These are phyloP conservation scores for Eragrostis curvula DNA, from an alignment of 176 grass and related monocot genomes.

Conservation along the genomic window DNA sequence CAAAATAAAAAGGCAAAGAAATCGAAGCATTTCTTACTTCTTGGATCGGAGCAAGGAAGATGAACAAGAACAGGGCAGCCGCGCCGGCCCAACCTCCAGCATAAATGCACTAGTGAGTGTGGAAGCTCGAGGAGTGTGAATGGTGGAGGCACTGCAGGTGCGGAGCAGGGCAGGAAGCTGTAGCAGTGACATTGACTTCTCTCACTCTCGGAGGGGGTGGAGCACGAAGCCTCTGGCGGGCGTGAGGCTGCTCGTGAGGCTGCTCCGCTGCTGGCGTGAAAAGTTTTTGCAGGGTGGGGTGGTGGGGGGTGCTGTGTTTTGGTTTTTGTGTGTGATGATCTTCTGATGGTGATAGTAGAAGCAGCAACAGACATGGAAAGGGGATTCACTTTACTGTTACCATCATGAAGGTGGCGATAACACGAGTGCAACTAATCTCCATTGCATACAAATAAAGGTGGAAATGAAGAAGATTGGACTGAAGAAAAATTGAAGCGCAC, in stretches of 20 bases:
- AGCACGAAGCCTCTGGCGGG: neutral
- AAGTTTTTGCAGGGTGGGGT: conserved; percentile 36
- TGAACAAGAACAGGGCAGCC: neutral
- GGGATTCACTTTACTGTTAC: conserved; percentile 47
- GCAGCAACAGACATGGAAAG: conserved; percentile 8
- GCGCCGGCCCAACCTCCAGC: neutral
- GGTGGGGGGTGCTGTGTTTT: neutral
- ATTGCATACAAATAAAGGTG: no score
- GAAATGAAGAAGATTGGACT: no score
- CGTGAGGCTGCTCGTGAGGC: neutral
- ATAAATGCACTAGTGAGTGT: neutral
- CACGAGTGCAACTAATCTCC: no score
- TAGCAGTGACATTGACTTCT: conserved; percentile 49
- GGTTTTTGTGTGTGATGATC: neutral
- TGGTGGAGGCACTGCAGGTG: conserved; percentile 15
- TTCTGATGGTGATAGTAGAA: neutral
- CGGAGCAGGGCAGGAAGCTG: conserved; percentile 1
- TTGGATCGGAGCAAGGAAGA: conserved; percentile 33
- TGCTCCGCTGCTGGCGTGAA: conserved; percentile 11
- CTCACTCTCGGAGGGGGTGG: neutral
- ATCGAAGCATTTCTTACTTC: conserved; percentile 38
- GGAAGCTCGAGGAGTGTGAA: conserved; percentile 28
- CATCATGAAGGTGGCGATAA: neutral
- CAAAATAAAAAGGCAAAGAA: neutral
- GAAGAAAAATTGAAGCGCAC: no score